A percentile compares a stretch with the other conserved stretches of the same genome.
Evolutionary conservation across 2,329 filamentous ascomycete species (phyloP).

Genomic region (Aspergillus pseudoviridinutans): DNA sequence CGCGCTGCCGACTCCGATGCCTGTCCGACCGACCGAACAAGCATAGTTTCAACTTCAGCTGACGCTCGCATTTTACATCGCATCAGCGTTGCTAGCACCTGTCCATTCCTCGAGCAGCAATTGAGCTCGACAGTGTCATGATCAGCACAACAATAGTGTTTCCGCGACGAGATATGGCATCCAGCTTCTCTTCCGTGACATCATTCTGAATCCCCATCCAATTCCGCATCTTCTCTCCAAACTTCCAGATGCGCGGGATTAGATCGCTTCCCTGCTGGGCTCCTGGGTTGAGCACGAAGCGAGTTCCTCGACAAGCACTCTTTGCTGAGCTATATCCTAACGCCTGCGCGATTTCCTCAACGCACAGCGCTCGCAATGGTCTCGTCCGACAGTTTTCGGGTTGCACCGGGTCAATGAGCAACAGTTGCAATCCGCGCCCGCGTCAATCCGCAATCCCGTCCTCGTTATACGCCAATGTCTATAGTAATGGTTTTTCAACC

Average conservation of each 20-base stretch:
- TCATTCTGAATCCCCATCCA: conserved; percentile 20
- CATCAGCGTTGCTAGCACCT: not conserved
- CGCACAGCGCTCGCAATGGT: conserved; percentile 7
- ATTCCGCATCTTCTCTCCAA: conserved; percentile 17
- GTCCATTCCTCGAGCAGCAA: conserved; percentile 2
- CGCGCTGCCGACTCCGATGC: conserved; percentile 16
- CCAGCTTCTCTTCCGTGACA: conserved; percentile 21
- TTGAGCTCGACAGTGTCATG: conserved; percentile 16
- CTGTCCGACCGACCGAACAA: conserved; percentile 8
- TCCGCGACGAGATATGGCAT: conserved; percentile 30
- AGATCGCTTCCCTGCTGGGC: conserved; percentile 35
- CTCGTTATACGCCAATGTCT: conserved; percentile 11
- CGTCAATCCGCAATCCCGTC: conserved; percentile 13
- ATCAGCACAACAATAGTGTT: conserved; percentile 6
- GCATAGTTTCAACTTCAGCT: conserved; percentile 10
- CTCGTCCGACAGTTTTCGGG: conserved; percentile 22
- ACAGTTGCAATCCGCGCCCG: conserved; percentile 12
- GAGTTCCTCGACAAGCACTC: conserved; percentile 15
- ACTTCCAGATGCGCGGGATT: conserved; percentile 41
- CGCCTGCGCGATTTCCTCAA: conserved; percentile 1
- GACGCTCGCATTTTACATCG: conserved; percentile 6
- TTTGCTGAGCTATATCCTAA: conserved; percentile 16
- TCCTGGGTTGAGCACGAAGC: conserved; percentile 26
- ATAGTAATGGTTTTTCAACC: conserved; percentile 4
- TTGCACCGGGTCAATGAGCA: conserved; percentile 18